Conservation (phyloP, 2,329 filamentous ascomycete species). For the Harringtonia lauricola region DNA sequence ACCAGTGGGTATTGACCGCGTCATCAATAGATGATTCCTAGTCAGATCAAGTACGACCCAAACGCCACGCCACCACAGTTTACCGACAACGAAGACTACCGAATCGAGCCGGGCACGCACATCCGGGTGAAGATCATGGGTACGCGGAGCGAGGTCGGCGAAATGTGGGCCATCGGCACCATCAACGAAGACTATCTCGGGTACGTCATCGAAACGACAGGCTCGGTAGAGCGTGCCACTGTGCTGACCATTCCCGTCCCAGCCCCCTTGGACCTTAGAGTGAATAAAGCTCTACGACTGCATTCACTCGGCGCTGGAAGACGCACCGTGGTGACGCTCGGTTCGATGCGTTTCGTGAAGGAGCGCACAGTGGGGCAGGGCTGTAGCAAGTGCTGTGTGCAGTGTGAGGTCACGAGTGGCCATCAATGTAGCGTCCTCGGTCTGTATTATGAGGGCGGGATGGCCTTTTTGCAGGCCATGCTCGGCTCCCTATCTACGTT, state of each 20-base stretch:
- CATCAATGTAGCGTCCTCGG: too few species aligned
- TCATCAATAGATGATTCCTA: slow-evolving; percentile 64
- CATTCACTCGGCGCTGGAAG: not conserved
- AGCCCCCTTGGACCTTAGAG: slow-evolving; percentile 8
- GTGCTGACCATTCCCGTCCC: not conserved
- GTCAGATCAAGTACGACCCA: slow-evolving; percentile 85
- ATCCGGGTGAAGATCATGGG: slow-evolving; percentile 92
- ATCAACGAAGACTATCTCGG: slow-evolving; percentile 79
- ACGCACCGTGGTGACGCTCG: too few species aligned
- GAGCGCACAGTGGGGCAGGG: too few species aligned
- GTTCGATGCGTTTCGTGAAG: too few species aligned
- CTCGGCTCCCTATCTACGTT: too few species aligned
- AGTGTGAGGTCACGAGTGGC: too few species aligned
- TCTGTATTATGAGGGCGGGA: too few species aligned
- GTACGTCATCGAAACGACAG: slow-evolving; percentile 38
- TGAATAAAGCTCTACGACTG: too few species aligned
- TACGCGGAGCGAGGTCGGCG: slow-evolving; percentile 82
- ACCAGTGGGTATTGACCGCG: not conserved
- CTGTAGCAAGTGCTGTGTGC: too few species aligned
- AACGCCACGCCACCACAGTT: slow-evolving; percentile 96
- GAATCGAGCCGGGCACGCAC: slow-evolving; percentile 88
- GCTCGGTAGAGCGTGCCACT: too few species aligned
- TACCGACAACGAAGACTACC: slow-evolving; percentile 87
- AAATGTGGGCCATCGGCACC: slow-evolving; percentile 94
- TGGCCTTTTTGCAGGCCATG: too few species aligned